These are phyloP conservation scores for Tilletia indica DNA, from an alignment of 1,284 basidiomycete species.

Conservation along the genomic window DNA sequence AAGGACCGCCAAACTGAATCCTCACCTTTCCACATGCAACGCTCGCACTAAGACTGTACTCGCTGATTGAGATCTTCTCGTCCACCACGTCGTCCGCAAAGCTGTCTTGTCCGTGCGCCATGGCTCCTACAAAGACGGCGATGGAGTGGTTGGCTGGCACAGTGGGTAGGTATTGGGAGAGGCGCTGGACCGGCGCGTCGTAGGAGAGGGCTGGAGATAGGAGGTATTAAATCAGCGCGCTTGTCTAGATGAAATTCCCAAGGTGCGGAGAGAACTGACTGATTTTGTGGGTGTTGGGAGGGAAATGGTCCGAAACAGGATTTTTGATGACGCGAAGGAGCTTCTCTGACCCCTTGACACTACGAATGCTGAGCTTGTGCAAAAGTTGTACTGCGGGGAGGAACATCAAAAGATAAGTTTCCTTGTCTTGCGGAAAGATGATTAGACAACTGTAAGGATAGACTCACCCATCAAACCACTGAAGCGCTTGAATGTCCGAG, in stretches of 20 bases:
- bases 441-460: neutral
- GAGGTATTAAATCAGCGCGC: slow-evolving; percentile 14
- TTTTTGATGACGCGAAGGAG: slow-evolving; percentile 98
- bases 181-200: slow-evolving; percentile 78
- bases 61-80: slow-evolving; percentile 93
- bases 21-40: slow-evolving; percentile 92
- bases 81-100: slow-evolving; percentile 96
- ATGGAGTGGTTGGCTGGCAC: slow-evolving; percentile 83
- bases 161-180: slow-evolving; percentile 78
- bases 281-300: slow-evolving; percentile 90
- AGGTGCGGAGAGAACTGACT: slow-evolving; percentile 24
- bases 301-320: slow-evolving; percentile 91
- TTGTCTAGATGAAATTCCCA: neutral
- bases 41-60: slow-evolving; percentile 88
- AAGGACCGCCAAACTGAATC: slow-evolving; percentile 17
- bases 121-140: slow-evolving; percentile 91
- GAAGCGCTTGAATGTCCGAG: slow-evolving; percentile 97
- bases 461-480: slow-evolving; percentile 77
- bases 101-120: slow-evolving; percentile 70
- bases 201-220: slow-evolving; percentile 71
- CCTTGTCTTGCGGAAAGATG: neutral
- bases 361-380: slow-evolving; percentile 90
- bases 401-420: neutral
- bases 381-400: slow-evolving; percentile 75
- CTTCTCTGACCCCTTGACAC: slow-evolving; percentile 94